Base-by-base conservation (phyloP, 805 yeast species). In the Candida silvatica region DNA sequence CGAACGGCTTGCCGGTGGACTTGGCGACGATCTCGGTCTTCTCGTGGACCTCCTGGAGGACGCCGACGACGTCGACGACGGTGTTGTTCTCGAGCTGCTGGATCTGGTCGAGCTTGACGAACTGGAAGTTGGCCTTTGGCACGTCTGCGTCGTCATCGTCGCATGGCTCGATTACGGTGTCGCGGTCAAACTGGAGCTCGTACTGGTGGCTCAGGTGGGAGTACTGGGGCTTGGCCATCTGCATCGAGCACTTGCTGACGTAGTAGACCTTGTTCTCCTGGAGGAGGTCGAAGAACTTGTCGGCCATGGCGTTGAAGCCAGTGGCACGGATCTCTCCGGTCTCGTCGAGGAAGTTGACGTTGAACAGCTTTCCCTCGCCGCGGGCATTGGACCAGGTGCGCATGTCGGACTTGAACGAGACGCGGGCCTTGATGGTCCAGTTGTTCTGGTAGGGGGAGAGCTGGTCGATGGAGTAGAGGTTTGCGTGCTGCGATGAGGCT, bases 251-350 rank as follows among this genome's bases (percentile, higher is more conserved):
- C 50, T 79, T 82, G 27, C 90, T 74, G 22, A 92, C 68, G 48
- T 80, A 85, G 54, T 86, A 92, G 6, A 84, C 94, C 58, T 82
- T 78, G 24, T 95, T 96, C 53, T 87, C 97, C 56, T 83, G 83
- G 34, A 92, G 61, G 20, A 77, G 49, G 46, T 80, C 83, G 62
- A 74, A 79, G 52, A 74, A 81, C 52, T 74, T 77, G 40, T 83
- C 94, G 9, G 90, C 96, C 48, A 73, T 71, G 26, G 85, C 90
- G 56, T 83, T 84, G 60, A 92, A 92, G 2, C 92, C 96, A 3
- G 97, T 87, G 8, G 95, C 97, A 51, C 92, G 73, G 47, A 92
- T 92, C 63, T 92, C 97, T 49, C 92, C 95, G 5, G 96, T 82
- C 55, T 92, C 95, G 55, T 92, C 98, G 38, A 90, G 62, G 39